Conservation (phyloP, 768 basidiomycete genomes). For the Leccinum subtestaceum region DNA sequence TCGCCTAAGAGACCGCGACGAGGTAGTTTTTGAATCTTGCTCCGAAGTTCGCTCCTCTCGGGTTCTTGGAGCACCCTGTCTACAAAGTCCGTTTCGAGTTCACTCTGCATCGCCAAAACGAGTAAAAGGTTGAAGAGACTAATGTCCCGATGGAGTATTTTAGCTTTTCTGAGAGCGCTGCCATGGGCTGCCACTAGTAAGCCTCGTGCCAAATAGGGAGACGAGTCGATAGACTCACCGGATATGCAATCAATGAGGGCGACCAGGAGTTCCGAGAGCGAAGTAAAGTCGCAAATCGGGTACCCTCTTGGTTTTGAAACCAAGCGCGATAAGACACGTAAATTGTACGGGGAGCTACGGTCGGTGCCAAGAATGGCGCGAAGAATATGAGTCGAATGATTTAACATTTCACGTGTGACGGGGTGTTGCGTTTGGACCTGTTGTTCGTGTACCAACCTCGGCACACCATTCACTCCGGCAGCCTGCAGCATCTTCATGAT, state of each 20-base stretch:
- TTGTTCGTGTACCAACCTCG: not conserved
- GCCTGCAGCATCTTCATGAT: not conserved
- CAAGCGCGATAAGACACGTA: not conserved
- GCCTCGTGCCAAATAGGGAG: not conserved
- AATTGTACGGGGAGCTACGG: not conserved
- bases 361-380: not conserved
- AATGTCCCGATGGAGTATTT: constrained; percentile 2
- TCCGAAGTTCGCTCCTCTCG: no score
- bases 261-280: not conserved
- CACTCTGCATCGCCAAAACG: not conserved
- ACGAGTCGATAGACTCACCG: not conserved
- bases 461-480: not conserved
- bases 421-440: constrained; percentile 2
- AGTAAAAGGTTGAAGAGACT: constrained; percentile 11
- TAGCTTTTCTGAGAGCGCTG: not conserved
- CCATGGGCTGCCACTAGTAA: not conserved
- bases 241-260: not conserved
- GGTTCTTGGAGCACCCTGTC: not conserved
- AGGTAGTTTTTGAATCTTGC: not conserved
- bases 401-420: not conserved
- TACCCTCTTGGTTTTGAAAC: not conserved
- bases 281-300: not conserved
- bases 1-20: not conserved
- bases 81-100: not conserved
- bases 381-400: constrained; percentile 2